Base-by-base conservation (phyloP, 148 eudicot species). In the Cornus suecica region DNA sequence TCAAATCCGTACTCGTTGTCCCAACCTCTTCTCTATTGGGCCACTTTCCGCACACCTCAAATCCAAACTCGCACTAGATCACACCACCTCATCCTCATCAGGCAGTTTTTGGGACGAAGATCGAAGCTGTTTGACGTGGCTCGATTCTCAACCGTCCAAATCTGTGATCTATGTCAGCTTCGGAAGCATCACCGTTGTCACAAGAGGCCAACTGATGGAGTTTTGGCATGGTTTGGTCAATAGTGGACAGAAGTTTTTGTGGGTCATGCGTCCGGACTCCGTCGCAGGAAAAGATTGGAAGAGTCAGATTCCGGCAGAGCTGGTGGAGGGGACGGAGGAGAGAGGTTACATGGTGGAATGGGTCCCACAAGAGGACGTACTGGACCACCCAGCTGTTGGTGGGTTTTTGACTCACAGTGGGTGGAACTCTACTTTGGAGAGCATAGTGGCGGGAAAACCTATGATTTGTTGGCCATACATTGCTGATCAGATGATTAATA, bases 141-240 rank as follows among this genome's bases (percentile, higher is more conserved):
- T 90, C 0, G 90, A 88, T 28, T 64, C 67, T 4, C 86, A 84
- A 69, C 83, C 87, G 0, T 58, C 76, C 2, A 81, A 88, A 34
- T 90, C 90, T 0, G 93, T 89, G 10, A 29, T 89, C 2, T 87
- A 82, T 37, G 87, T 84, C 3, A 84, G 87, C 52, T 81, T 90
- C 51, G 89, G 94, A 18, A 90, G 88, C 61, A 1, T 80, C 14
- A 64, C 85, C 0, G 5, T 72, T 3, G 54, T 88, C 11, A 80
- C 78, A 32, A 78, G 5, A 32, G 83, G 72, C 27, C 86, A 88
- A 48, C 71, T 84, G 5, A 54, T 65, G 61, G 94, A 90, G 73
- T 68, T 90, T 69, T 83, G 87, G 94, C 80, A 81, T 1, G 91
- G 94, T n/a, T 22, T 90, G 32, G 86, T 90, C 5, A 80, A 81